Evolutionary conservation across 2,329 filamentous ascomycete genomes (phyloP).

Genomic region (Talaromyces sp.): DNA sequence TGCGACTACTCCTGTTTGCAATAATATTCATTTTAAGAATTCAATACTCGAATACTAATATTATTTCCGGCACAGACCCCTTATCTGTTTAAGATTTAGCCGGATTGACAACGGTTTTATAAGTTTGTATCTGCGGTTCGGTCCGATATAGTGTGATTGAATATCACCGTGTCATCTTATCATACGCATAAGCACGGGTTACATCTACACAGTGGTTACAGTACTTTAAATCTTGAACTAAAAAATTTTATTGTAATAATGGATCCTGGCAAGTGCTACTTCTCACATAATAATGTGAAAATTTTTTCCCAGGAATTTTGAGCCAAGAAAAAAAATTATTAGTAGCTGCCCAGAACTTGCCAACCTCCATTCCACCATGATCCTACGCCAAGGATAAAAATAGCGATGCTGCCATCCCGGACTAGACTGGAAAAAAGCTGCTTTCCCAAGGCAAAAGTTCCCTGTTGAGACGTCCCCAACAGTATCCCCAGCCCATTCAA

Average conservation of each 20-base stretch:
- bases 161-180: not conserved
- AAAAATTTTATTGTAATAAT: no score
- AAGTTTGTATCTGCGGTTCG: no score
- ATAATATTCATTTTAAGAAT: not conserved
- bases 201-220: not conserved
- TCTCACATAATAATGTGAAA: no score
- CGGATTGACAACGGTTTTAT: not conserved
- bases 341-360: conserved; percentile 14
- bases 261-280: no score
- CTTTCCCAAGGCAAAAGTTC: conserved; percentile 26
- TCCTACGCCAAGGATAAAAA: conserved; percentile 42
- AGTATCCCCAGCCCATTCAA: conserved; percentile 34
- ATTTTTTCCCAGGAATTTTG: not conserved
- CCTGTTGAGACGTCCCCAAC: conserved; percentile 21
- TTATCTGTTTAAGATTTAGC: not conserved
- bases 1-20: not conserved
- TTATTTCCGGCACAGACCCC: not conserved
- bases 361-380: conserved; percentile 36
- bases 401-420: conserved; percentile 39
- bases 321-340: not conserved
- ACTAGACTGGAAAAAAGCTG: conserved; percentile 35
- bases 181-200: not conserved
- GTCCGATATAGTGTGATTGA: not conserved
- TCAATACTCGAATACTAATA: not conserved
- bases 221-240: no score